These are phyloP conservation scores for Xylaria acuta DNA, from an alignment of 495 filamentous ascomycete genomes.

Conservation along the genomic window DNA sequence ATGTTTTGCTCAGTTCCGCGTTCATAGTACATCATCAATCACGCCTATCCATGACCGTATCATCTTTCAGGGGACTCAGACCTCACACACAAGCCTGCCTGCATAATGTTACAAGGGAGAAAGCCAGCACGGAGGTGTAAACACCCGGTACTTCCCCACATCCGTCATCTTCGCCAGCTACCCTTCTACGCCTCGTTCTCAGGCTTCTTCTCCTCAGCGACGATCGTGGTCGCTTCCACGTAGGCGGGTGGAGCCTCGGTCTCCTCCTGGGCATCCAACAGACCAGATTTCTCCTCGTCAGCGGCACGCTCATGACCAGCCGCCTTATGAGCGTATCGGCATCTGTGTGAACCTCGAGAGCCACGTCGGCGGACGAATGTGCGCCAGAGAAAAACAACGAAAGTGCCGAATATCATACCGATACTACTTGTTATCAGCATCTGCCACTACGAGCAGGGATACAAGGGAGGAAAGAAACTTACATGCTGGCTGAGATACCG, in stretches of 20 bases:
- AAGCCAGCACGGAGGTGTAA: background rate
- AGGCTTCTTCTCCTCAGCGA: conserved; percentile 38
- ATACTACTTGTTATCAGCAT: conserved; percentile 41
- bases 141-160: background rate
- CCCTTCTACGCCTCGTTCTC: conserved; percentile 37
- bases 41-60: conserved; percentile 21
- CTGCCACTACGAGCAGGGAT: background rate
- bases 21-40: conserved; percentile 22
- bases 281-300: conserved; percentile 52
- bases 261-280: conserved; percentile 48
- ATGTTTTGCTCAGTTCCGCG: conserved; percentile 29
- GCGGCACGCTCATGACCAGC: conserved; percentile 37
- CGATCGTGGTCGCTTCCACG: conserved; percentile 35
- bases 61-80: conserved; percentile 23
- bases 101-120: conserved; percentile 11
- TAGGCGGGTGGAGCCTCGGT: conserved; percentile 49
- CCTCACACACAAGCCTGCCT: conserved; percentile 3
- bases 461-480: conserved; percentile 31
- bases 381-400: conserved; percentile 55
- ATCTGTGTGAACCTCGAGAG: conserved; percentile 37
- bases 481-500: conserved; percentile 60
- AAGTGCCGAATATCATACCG: conserved; percentile 58
- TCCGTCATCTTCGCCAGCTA: conserved; percentile 7
- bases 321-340: conserved; percentile 39
- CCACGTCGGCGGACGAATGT: conserved; percentile 40